Base-by-base conservation (phyloP, 495 filamentous ascomycete genomes). In the Neurospora tetraspora region DNA sequence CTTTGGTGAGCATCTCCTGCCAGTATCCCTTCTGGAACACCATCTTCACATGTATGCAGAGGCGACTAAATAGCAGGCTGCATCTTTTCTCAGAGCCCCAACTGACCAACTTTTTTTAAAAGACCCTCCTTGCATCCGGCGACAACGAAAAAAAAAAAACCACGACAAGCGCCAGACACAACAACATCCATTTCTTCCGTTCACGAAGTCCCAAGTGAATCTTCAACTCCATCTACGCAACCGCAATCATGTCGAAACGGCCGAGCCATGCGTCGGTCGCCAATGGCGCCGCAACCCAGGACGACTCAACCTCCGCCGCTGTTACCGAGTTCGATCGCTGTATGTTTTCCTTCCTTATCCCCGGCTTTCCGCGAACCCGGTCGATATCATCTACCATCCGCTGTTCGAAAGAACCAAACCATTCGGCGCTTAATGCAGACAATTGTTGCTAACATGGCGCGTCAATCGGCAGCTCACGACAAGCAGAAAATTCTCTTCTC, bases 401-500 rank as follows among this genome's bases (percentile, higher is more conserved):
- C 16, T n/a, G 5, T 34, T 65, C 12, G 23, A 65, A 31, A 65
- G 53, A 34, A 34, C 6, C 53, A 36, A 36, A 3, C 6, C 5
- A 31, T 16, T 65, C 27, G 14, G 7, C 53, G 53, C 53, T 34
- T 18, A 39, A 61, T 20, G 14, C 4, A 38, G 47, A 69, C n/a
- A 20, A n/a, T 14, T n/a, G 18, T 42, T 23, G 69, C 70, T 69
- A 73, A 72, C 42, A 31, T 65, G 31, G 69, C 18, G 27, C 69
- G 59, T 20, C 47, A 38, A 65, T 39, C 18, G 68, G 65, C 76
- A 93, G 92, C 86, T 73, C 86, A 91, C 75, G 90, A 94, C 80
- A 96, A 96, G 84, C 94, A 97, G 83, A 93, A 92, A 77, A 87
- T 88, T 81, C 90, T 97, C 70, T 91, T 97, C 65, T 88, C 88